Base-by-base conservation (phyloP, 306 rosid species). In the Herpetospermum pedunculosum region DNA sequence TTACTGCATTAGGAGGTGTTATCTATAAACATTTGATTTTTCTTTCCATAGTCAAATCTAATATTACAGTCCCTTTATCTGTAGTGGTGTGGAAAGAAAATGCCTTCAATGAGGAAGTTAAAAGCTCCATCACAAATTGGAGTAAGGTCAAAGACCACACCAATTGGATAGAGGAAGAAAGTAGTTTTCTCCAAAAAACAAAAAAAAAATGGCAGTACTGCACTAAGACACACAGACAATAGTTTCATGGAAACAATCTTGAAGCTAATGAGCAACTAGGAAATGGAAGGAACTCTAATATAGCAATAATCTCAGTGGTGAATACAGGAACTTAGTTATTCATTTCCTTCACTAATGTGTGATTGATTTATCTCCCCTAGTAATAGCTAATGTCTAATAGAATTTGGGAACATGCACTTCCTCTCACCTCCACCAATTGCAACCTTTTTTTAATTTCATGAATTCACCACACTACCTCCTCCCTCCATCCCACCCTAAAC, bases 131-230 rank as follows among this genome's bases (percentile, higher is more conserved):
- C n/a, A 92, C 98, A 87, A 75, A 92, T 88, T 8, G 98, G 97
- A 76, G 98, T 88, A 64, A 92, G 92, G 82, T 88, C 88, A 65
- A 92, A 84, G 67, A 88, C 91, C 49, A 81, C 79, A 38, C 98
- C 94, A 52, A 92, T 92, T 60, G 98, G 98, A 77, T 88, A 92
- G 62, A 92, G 87, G 76, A 92, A 92, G 77, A 92, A 88, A 63
- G 98, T 88, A 58, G 97, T 92, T 83, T 88, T 90, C 87, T 92
- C 97, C 79, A 92, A 82, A 79, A 92, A n/a, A n/a, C n/a, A n/a
- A n/a, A n/a, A n/a, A n/a, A n/a, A n/a, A n/a, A n/a, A 92, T 52
- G 98, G 98, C 53, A 92, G 87, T 62, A 92, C 98, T 92, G 87
- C 88, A 92, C 28, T 70, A 78, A 50, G 32, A 54, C 8, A 87